A percentile compares a stretch with the other conserved stretches of the same genome.
Evolutionary conservation across 2,329 filamentous ascomycete genomes (phyloP).

Genomic region (Zopfia rhizophila): DNA sequence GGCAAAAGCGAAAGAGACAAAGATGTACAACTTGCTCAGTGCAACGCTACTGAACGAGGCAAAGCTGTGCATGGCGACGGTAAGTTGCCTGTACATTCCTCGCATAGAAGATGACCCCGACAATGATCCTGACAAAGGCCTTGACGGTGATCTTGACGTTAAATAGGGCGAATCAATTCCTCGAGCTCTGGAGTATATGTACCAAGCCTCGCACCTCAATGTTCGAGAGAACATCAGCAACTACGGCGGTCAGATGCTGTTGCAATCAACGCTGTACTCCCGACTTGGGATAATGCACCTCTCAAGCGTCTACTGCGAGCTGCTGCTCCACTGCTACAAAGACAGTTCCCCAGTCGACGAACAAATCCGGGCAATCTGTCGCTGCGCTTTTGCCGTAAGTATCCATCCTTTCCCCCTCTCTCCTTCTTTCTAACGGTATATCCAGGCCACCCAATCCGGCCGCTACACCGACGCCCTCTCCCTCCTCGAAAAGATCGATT

Average conservation of each 20-base stretch:
- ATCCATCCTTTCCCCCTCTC: not conserved
- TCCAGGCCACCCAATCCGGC: constrained; percentile 70
- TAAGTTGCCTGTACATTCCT: constrained; percentile 57
- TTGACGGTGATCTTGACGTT: constrained; percentile 19
- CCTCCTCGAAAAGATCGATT: constrained; percentile 68
- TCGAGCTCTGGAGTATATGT: constrained; percentile 77
- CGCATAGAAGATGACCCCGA: constrained; percentile 3
- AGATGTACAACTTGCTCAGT: constrained; percentile 86
- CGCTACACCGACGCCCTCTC: constrained; percentile 75
- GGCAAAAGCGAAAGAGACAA: constrained; percentile 83
- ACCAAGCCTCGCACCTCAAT: constrained; percentile 84
- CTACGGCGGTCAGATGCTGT: constrained; percentile 77
- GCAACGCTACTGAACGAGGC: constrained; percentile 87
- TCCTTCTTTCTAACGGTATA: constrained; percentile 1
- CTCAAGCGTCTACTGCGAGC: constrained; percentile 72
- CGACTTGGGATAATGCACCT: constrained; percentile 73
- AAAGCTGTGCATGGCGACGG: constrained; percentile 78
- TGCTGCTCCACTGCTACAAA: constrained; percentile 79
- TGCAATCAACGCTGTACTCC: constrained; percentile 79
- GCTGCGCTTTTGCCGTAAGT: constrained; percentile 70
- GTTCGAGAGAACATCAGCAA: constrained; percentile 80
- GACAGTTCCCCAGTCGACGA: constrained; percentile 77
- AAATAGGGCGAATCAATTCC: constrained; percentile 69
- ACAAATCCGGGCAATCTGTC: constrained; percentile 77
- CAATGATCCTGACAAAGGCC: constrained; percentile 15